Evolutionary conservation across 2,329 filamentous ascomycete species (phyloP).

Genomic region (Ascochyta fabae): DNA sequence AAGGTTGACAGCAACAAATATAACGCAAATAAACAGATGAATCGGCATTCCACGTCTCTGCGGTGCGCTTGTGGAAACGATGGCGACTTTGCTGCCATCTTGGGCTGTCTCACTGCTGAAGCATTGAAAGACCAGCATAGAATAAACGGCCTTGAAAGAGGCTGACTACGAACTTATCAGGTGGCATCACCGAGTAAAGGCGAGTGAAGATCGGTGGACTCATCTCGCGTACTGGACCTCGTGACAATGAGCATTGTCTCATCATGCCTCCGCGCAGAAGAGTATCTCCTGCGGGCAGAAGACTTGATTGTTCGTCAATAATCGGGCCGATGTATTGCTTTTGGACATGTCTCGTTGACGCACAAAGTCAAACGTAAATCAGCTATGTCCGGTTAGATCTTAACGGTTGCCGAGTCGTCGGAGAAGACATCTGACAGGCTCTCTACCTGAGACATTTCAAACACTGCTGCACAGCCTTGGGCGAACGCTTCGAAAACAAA

Average conservation of each 20-base stretch:
- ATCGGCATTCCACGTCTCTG: background rate
- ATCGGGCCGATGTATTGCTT: constrained; percentile 15
- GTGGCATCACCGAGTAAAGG: background rate
- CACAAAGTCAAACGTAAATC: constrained; percentile 1
- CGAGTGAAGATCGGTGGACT: background rate
- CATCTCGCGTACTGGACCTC: background rate
- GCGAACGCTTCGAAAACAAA: constrained; percentile 14
- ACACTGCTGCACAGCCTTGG: constrained; percentile 4
- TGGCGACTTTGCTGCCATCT: background rate
- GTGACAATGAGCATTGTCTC: background rate
- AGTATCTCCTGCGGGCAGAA: background rate
- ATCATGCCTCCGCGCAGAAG: background rate
- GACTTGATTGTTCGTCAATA: constrained; percentile 10
- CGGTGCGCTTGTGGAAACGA: background rate
- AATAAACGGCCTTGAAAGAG: background rate
- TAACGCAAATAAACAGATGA: constrained; percentile 3
- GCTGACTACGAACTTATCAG: background rate
- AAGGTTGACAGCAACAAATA: background rate
- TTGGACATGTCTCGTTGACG: constrained; percentile 7
- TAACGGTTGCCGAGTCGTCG: constrained; percentile 4
- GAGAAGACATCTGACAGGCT: constrained; percentile 7
- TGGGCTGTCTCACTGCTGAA: background rate
- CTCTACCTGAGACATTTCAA: constrained; percentile 7
- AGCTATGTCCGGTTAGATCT: constrained; percentile 4
- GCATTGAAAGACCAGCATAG: background rate